Evolutionary conservation across 2,329 filamentous ascomycete species (phyloP).

Genomic region (Microsporum ferrugineum): DNA sequence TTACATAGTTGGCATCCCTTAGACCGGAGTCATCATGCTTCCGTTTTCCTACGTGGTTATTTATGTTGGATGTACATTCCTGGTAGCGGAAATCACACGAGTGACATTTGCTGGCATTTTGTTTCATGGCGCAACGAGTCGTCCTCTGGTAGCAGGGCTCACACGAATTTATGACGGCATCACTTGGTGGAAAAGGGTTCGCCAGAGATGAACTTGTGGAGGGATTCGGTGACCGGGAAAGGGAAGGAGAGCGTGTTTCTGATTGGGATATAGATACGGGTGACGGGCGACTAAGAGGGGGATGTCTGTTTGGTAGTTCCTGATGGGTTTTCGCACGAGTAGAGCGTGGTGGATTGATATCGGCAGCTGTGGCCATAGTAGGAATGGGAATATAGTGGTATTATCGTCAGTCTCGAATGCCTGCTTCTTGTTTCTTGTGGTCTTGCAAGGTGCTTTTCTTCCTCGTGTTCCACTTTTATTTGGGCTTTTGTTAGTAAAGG

Average conservation of each 20-base stretch:
- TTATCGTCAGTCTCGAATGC: background rate
- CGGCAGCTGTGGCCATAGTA: constrained; percentile 12
- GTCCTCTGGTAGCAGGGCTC: constrained; percentile 34
- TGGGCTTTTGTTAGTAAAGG: background rate
- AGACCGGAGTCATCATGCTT: constrained; percentile 26
- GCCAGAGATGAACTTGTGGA: background rate
- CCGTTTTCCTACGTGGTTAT: constrained; percentile 27
- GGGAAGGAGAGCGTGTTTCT: background rate
- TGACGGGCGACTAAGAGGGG: background rate
- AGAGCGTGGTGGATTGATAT: constrained; percentile 7
- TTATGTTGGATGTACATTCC: constrained; percentile 33
- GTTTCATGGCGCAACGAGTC: constrained; percentile 35
- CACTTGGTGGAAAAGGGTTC: background rate
- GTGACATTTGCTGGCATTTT: constrained; percentile 34
- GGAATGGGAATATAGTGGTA: background rate
- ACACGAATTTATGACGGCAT: constrained; percentile 22
- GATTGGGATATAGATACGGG: background rate
- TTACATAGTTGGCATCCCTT: constrained; percentile 23
- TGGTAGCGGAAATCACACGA: constrained; percentile 36
- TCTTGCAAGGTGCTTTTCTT: no score
- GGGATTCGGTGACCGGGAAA: background rate
- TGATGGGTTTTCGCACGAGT: constrained; percentile 1
- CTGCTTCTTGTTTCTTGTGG: no score
- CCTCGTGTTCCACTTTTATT: no score
- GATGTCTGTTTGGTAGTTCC: background rate